phyloP scores from a whole-genome alignment of 1,139 yeast genomes.

The Pichia sp. region DNA sequence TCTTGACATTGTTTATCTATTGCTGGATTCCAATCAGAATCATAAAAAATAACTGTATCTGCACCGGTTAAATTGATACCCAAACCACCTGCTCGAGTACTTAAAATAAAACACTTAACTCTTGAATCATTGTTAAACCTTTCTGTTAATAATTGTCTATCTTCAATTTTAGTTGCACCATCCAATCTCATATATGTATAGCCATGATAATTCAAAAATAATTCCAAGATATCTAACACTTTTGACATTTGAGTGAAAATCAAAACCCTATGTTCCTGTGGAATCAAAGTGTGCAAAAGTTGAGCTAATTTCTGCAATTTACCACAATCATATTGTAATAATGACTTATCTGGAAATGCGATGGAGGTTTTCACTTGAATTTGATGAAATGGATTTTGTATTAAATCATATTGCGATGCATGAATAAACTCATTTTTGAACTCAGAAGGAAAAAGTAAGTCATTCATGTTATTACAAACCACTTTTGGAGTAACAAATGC shows the following conservation, averaged over 20 bases:
- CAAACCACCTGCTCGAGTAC: slow-evolving; percentile 96
- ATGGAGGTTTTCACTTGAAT: slow-evolving; percentile 83
- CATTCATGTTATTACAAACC: slow-evolving; percentile 71
- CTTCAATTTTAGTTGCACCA: slow-evolving; percentile 97
- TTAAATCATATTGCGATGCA: slow-evolving; percentile 29
- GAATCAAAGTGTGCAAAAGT: slow-evolving; percentile 68
- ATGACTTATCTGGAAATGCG: slow-evolving; percentile 92
- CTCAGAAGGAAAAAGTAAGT: slow-evolving; percentile 43
- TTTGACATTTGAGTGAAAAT: slow-evolving; percentile 98
- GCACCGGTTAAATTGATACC: slow-evolving; percentile 98
- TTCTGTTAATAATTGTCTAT: slow-evolving; percentile 90
- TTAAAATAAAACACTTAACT: slow-evolving; percentile 85
- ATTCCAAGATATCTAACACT: slow-evolving; percentile 88
- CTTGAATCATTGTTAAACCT: slow-evolving; percentile 81
- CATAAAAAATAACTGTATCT: slow-evolving; percentile 97
- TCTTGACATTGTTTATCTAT: slow-evolving; percentile 99
- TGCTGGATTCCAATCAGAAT: slow-evolving; percentile 99
- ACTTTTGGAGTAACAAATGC: slow-evolving; percentile 87
- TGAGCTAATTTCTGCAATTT: slow-evolving; percentile 80
- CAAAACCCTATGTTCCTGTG: slow-evolving; percentile 86
- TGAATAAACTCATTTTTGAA: slow-evolving; percentile 30
- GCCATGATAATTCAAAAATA: slow-evolving; percentile 90
- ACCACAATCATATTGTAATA: slow-evolving; percentile 94
- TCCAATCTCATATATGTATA: slow-evolving; percentile 91
- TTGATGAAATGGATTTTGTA: slow-evolving; percentile 68